A percentile compares a stretch with the other conserved stretches of the same genome.
Conservation (phyloP, 345 rosid species). For the Psidium guajava region DNA sequence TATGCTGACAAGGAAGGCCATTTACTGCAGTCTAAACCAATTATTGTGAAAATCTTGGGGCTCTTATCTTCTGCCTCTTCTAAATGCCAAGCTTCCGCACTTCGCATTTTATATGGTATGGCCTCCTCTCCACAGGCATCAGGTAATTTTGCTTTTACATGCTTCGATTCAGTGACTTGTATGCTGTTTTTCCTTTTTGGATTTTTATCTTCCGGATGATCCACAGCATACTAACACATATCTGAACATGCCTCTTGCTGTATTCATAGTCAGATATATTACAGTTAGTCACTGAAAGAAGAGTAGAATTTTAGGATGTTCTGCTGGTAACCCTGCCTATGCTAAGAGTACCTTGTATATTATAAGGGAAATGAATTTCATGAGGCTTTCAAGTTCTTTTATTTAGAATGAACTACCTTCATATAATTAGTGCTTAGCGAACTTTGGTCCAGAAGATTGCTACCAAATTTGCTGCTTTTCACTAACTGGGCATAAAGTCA, state of each 20-base stretch:
- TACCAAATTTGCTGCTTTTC: background rate
- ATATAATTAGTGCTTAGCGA: background rate
- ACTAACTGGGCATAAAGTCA: background rate
- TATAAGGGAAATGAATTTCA: background rate
- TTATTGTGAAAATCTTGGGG: conserved; percentile 14
- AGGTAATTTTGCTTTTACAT: conserved; percentile 11
- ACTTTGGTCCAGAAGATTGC: background rate
- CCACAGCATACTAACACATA: background rate
- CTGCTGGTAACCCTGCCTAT: background rate
- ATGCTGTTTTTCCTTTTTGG: background rate
- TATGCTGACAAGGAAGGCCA: conserved; percentile 21
- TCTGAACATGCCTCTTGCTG: background rate
- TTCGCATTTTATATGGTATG: conserved; percentile 20
- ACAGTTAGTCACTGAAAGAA: background rate
- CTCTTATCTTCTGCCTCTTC: conserved; percentile 18
- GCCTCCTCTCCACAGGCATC: conserved; percentile 35
- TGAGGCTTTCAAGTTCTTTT: background rate
- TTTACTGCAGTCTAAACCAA: conserved; percentile 23
- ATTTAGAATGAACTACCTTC: background rate
- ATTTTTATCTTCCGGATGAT: background rate
- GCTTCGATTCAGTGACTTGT: background rate
- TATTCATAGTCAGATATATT: background rate
- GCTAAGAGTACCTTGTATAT: background rate
- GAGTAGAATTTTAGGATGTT: background rate
- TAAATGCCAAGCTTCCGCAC: conserved; percentile 14